A percentile compares a stretch with the other conserved stretches of the same genome.
phyloP scores from a whole-genome alignment of 306 rosid genomes.

The Castanea sativa region DNA sequence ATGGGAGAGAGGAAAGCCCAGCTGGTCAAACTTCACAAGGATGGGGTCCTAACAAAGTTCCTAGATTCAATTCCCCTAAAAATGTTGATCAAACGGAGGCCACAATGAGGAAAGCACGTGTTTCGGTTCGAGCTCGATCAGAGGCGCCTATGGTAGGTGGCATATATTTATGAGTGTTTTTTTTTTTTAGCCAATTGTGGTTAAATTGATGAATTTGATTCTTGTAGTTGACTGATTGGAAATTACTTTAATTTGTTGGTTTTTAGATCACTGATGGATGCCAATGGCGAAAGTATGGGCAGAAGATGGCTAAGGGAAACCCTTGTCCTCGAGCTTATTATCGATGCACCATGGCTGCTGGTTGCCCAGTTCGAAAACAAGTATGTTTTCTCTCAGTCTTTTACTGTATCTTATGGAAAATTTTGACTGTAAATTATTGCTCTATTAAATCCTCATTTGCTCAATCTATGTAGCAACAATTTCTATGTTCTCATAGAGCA shows the following conservation, averaged over 20 bases:
- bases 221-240: neutral
- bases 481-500: too few species aligned
- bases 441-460: too few species aligned
- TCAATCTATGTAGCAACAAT: neutral
- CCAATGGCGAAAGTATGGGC: slow-evolving; percentile 97
- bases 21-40: slow-evolving; percentile 37
- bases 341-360: slow-evolving; percentile 72
- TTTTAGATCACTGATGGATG: slow-evolving; percentile 81
- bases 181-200: neutral
- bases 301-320: slow-evolving; percentile 87
- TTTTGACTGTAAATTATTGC: too few species aligned
- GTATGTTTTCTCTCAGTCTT: slow-evolving; percentile 25
- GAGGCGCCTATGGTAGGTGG: slow-evolving; percentile 64
- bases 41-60: slow-evolving; percentile 44
- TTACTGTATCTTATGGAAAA: neutral
- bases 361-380: slow-evolving; percentile 91
- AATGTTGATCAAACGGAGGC: slow-evolving; percentile 69
- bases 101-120: slow-evolving; percentile 75
- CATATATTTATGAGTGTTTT: neutral
- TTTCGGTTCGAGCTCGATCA: slow-evolving; percentile 76
- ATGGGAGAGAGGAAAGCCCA: slow-evolving; percentile 44
- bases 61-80: slow-evolving; percentile 46
- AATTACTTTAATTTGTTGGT: neutral
- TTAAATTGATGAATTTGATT: neutral
- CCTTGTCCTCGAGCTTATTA: slow-evolving; percentile 94